Conservation (phyloP, 352 stramenopile species). For the Phytophthora pini region DNA sequence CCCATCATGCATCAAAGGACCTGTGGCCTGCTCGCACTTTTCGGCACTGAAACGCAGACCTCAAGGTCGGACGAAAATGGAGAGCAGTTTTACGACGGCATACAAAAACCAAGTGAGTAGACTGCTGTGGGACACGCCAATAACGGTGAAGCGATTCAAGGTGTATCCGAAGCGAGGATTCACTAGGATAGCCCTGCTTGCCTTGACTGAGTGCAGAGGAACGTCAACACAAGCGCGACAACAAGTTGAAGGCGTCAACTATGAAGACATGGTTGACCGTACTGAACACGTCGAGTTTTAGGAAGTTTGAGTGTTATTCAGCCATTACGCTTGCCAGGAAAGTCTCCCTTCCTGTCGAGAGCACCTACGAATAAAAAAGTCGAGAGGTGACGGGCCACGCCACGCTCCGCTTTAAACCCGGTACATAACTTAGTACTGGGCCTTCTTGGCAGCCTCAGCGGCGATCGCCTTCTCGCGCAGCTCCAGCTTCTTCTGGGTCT, state of each 20-base stretch:
- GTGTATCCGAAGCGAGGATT: constrained; percentile 10
- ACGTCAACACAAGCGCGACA: too few relatives aligned
- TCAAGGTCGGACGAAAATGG: constrained; percentile 34
- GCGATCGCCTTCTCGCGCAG: constrained; percentile 97
- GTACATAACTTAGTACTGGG: constrained; percentile 88
- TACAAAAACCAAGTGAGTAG: constrained; percentile 25
- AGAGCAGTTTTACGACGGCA: constrained; percentile 19
- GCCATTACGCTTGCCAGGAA: constrained; percentile 43
- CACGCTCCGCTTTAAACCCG: constrained; percentile 10
- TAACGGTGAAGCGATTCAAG: constrained; percentile 22
- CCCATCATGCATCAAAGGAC: constrained; percentile 9
- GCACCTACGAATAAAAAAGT: constrained; percentile 33
- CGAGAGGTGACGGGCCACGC: constrained; percentile 14
- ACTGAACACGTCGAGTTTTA: constrained; percentile 6
- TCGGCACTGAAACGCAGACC: constrained; percentile 19
- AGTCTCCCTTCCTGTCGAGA: constrained; percentile 27
- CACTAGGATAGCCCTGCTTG: not conserved
- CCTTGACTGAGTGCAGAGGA: too few relatives aligned
- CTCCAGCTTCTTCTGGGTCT: constrained; percentile 99
- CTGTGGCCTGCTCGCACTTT: constrained; percentile 10
- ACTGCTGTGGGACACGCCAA: not conserved
- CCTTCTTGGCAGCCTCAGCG: constrained; percentile 99
- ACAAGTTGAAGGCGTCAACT: too few relatives aligned
- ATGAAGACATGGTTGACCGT: too few relatives aligned
- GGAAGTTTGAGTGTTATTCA: constrained; percentile 45